Base-by-base conservation (phyloP, 2,329 filamentous ascomycete genomes). In the Grosmannia huntii region DNA sequence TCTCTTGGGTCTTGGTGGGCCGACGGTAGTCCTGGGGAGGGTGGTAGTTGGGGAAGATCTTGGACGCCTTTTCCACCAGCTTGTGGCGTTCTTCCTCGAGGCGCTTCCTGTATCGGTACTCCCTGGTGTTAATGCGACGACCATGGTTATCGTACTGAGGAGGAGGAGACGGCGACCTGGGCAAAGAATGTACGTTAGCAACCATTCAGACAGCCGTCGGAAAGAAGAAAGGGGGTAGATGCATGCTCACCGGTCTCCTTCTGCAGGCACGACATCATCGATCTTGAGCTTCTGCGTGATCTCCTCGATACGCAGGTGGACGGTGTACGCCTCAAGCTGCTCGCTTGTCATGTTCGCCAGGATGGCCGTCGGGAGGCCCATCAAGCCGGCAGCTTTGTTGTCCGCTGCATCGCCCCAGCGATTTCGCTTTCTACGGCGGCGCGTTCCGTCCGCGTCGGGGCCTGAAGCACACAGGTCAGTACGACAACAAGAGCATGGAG, bases 91-190 rank as follows among this genome's bases (percentile, higher is more conserved):
- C 94, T 71, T 99, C 94, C 76, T 99, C 94, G 63, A 99, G 88
- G 63, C 87, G 86, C 81, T 97, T 99, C 71, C 92, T 87, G 76
- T 99, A 99, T 68, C 94, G 90, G 76, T 92, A 96, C 77, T 99
- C 95, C 74, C 95, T 85, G 60, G 95, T 99, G 75, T 99, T 99
- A 76, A 97, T 90, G 90, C 94, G 94, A 66, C 92, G 89, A 78
- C 94, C 94, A 69, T 96, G 95, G 78, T 99, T 99, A 75, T 99
- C 94, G 76, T 99, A 99, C 74, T 97, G 92, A 12, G 94, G 94
- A 38, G 94, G 81, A 44, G 94, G 94, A 60, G 94, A 99, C 23
- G 92, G 92, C 60, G 94, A 99, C 75, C 94, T 96, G 66, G 21
- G 5, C 5, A 28, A 27, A 28, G 28, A 9, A 44, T 21, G 3